phyloP scores from a whole-genome alignment of 208 protist genomes.

The Leishmania martiniquensis region DNA sequence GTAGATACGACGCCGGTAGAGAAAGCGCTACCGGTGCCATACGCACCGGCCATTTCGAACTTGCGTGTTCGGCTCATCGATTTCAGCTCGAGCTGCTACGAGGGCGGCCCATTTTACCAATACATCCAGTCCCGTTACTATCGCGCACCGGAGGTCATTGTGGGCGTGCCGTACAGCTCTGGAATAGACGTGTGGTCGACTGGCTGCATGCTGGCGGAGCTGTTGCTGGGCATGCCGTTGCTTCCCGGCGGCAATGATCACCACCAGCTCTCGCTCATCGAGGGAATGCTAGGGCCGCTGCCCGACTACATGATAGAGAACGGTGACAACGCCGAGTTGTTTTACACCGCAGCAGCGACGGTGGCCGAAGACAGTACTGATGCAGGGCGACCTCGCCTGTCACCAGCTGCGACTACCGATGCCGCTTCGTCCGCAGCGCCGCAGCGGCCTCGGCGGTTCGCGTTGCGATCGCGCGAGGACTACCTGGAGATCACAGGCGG shows the following conservation, averaged over 20 bases:
- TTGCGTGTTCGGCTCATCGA: slow-evolving; percentile 97
- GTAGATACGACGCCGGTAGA: background rate
- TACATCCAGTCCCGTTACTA: slow-evolving; percentile 97
- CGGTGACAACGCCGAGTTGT: slow-evolving; percentile 43
- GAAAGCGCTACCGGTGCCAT: background rate
- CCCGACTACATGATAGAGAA: slow-evolving; percentile 66
- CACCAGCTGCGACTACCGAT: background rate
- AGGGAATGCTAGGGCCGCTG: slow-evolving; percentile 92
- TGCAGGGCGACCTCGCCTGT: background rate
- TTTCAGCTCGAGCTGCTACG: slow-evolving; percentile 97
- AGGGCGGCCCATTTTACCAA: slow-evolving; percentile 75
- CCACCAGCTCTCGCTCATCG: slow-evolving; percentile 95
- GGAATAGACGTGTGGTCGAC: slow-evolving; percentile 98
- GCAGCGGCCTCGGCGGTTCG: slow-evolving; percentile 1
- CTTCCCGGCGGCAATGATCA: slow-evolving; percentile 93
- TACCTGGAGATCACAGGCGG: slow-evolving; percentile 23
- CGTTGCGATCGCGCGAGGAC: slow-evolving; percentile 24
- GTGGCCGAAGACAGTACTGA: background rate
- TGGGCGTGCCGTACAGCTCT: slow-evolving; percentile 88
- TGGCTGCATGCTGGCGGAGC: slow-evolving; percentile 96
- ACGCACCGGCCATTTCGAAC: slow-evolving; percentile 14
- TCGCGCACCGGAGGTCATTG: slow-evolving; percentile 96
- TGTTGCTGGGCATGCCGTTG: slow-evolving; percentile 94
- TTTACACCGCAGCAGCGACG: slow-evolving; percentile 35
- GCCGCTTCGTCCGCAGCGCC: background rate